Conservation (phyloP, 352 stramenopile species). For the Pythium phragmitis region DNA sequence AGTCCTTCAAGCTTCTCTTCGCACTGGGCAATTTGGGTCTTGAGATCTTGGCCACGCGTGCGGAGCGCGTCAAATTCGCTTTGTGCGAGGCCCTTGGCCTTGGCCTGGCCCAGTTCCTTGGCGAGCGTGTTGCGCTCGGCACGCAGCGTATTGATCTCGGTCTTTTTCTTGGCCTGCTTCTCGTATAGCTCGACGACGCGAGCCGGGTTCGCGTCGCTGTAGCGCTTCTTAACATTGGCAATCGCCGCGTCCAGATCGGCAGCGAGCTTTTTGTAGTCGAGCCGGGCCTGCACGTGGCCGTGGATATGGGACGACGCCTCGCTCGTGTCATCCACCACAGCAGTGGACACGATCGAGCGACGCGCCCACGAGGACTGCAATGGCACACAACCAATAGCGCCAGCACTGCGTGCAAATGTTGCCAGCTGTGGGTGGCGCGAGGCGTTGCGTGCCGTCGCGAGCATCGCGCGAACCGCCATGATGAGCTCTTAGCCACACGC, state of each 20-base stretch:
- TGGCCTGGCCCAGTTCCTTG: constrained; percentile 57
- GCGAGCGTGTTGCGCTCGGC: constrained; percentile 66
- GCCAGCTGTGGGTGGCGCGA: neutral
- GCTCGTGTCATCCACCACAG: constrained; percentile 19
- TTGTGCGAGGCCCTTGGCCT: constrained; percentile 33
- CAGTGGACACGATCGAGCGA: constrained; percentile 32
- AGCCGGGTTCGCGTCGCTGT: constrained; percentile 61
- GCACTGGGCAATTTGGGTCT: constrained; percentile 43
- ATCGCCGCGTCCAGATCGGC: constrained; percentile 53
- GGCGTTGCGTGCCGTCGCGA: neutral
- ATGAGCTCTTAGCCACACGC: constrained; percentile 4
- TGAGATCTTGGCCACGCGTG: constrained; percentile 49
- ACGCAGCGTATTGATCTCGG: constrained; percentile 55
- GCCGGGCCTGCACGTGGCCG: constrained; percentile 59
- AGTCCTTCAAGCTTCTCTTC: constrained; percentile 46
- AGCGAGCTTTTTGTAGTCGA: constrained; percentile 77
- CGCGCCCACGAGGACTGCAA: neutral
- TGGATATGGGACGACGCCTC: constrained; percentile 43
- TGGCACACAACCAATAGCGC: neutral
- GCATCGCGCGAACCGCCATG: constrained; percentile 9
- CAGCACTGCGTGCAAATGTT: neutral
- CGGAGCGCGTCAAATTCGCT: constrained; percentile 42
- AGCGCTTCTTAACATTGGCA: constrained; percentile 62
- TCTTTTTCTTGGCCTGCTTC: constrained; percentile 47
- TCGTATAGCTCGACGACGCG: constrained; percentile 70